Evolutionary conservation across 352 stramenopile genomes (phyloP).

Genomic region (Pythium dissotocum): DNA sequence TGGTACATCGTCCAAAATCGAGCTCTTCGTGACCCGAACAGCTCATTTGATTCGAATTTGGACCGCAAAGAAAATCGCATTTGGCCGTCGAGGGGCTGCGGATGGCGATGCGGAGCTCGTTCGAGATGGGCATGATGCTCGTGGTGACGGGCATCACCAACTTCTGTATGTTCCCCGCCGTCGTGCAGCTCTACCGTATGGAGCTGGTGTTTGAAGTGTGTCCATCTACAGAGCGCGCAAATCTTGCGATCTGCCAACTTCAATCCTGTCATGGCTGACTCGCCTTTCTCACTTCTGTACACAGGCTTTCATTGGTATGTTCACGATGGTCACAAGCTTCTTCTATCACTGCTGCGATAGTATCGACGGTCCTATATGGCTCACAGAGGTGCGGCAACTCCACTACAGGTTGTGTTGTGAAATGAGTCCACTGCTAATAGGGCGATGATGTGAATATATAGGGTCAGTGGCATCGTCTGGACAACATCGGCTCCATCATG

Average conservation of each 20-base stretch:
- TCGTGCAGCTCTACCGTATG: constrained; percentile 54
- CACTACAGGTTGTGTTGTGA: too few relatives aligned
- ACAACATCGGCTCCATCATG: constrained; percentile 86
- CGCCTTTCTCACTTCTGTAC: neutral
- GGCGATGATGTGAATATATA: constrained; percentile 7
- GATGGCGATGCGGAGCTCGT: constrained; percentile 51
- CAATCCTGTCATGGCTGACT: neutral
- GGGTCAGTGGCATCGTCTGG: constrained; percentile 78
- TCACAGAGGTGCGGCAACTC: constrained; percentile 48
- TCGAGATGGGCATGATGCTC: constrained; percentile 74
- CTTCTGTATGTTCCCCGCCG: constrained; percentile 76
- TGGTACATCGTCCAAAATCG: neutral
- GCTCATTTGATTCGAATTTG: neutral
- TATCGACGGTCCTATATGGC: constrained; percentile 70
- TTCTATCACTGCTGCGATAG: constrained; percentile 82
- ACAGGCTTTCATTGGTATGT: constrained; percentile 74
- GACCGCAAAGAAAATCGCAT: neutral
- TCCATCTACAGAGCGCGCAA: neutral
- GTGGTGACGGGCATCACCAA: constrained; percentile 74
- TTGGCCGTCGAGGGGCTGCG: neutral
- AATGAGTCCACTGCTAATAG: too few relatives aligned
- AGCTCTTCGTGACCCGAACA: neutral
- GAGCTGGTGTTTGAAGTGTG: constrained; percentile 76
- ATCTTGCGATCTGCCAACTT: neutral
- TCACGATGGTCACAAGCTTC: constrained; percentile 81